A percentile compares a stretch with the other conserved stretches of the same genome.
These are phyloP conservation scores for Neurospora sp. DNA, from an alignment of 495 filamentous ascomycete genomes.

Conservation along the genomic window DNA sequence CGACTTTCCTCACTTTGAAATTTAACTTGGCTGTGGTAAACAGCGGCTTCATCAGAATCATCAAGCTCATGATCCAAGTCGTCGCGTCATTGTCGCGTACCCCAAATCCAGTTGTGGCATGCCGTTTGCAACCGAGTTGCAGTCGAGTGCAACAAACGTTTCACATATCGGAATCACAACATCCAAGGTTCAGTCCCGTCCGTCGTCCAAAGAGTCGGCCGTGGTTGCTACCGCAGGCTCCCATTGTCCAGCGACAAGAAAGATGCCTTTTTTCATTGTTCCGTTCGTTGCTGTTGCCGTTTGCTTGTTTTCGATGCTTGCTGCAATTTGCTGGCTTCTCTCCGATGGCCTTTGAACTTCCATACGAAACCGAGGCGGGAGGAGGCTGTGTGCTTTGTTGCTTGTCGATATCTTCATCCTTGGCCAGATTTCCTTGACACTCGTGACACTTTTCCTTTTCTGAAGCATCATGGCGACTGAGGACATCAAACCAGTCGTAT, in stretches of 20 bases:
- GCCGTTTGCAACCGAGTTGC: conserved; percentile 7
- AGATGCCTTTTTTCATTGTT: conserved; percentile 1
- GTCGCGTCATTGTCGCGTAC: conserved; percentile 24
- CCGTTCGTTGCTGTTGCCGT: background rate
- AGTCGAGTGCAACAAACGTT: conserved; percentile 7
- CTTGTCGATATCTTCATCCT: background rate
- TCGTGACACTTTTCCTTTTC: background rate
- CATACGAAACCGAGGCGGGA: background rate
- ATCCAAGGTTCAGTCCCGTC: background rate
- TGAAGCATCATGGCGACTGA: background rate
- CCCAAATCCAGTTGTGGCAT: conserved; percentile 5
- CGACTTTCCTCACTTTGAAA: background rate
- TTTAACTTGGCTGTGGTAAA: background rate
- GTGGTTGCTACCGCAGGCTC: background rate
- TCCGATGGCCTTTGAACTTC: background rate
- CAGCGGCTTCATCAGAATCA: background rate
- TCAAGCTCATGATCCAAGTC: background rate
- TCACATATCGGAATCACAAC: conserved; percentile 1
- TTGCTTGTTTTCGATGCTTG: background rate
- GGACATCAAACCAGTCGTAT: background rate
- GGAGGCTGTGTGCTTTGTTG: background rate
- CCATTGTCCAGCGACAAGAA: background rate
- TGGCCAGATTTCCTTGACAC: background rate
- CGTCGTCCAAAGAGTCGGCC: background rate
- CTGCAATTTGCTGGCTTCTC: background rate